These are phyloP conservation scores for Gardenia jasminoides DNA, from an alignment of 257 asterid genomes.

Conservation along the genomic window DNA sequence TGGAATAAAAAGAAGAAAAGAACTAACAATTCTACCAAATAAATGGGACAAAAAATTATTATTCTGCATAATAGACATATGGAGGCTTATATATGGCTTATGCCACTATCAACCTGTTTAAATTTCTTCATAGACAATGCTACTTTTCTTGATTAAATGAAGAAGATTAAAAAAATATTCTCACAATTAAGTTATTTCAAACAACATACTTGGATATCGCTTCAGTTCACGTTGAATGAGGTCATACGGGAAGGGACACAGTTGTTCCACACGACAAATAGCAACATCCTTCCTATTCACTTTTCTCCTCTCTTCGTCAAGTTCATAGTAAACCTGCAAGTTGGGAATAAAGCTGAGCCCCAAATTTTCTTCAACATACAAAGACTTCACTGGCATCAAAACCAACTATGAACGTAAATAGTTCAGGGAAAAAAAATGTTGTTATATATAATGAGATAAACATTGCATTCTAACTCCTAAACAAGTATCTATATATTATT, in stretches of 20 bases:
- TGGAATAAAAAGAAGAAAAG: background rate
- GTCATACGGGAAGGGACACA: slow-evolving; percentile 89
- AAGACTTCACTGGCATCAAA: background rate
- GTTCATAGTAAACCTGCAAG: slow-evolving; percentile 81
- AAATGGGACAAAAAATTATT: background rate
- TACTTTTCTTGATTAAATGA: too few relatives aligned
- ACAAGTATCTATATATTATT: background rate
- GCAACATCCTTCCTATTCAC: slow-evolving; percentile 70
- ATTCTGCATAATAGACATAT: background rate
- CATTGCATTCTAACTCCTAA: background rate
- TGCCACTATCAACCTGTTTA: background rate
- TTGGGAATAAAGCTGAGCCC: slow-evolving; percentile 1
- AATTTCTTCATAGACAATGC: background rate
- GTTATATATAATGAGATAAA: background rate
- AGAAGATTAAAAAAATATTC: too few relatives aligned
- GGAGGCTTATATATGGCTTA: background rate
- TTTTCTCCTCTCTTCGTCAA: slow-evolving; percentile 76
- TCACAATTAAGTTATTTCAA: background rate
- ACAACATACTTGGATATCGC: slow-evolving; percentile 82
- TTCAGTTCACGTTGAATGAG: slow-evolving; percentile 89
- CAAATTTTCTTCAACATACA: background rate
- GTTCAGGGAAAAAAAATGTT: background rate
- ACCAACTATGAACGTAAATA: background rate
- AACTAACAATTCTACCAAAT: background rate
- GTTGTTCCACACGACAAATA: slow-evolving; percentile 93